phyloP scores from a whole-genome alignment of 2,329 filamentous ascomycete genomes.

The Tolypocladium paradoxum region DNA sequence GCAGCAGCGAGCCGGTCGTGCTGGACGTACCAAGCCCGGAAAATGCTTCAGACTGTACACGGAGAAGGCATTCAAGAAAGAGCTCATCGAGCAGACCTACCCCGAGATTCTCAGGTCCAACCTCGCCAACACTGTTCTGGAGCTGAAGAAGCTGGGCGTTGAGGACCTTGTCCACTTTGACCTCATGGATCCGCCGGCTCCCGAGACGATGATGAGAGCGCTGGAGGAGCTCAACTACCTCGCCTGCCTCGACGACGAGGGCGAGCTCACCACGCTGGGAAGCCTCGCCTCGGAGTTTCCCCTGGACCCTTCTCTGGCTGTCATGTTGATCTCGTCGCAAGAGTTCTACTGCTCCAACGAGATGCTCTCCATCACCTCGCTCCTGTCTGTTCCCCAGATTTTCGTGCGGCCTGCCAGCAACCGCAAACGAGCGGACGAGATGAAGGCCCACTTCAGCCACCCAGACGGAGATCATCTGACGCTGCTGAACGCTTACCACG shows the following conservation, averaged over 20 bases:
- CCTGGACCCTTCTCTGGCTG: slow-evolving; percentile 83
- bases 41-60: slow-evolving; percentile 98
- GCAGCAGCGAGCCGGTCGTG: slow-evolving; percentile 95
- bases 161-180: slow-evolving; percentile 97
- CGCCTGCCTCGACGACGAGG: slow-evolving; percentile 91
- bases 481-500: slow-evolving; percentile 94
- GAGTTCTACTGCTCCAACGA: slow-evolving; percentile 99
- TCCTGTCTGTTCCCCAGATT: slow-evolving; percentile 88
- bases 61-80: slow-evolving; percentile 91
- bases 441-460: slow-evolving; percentile 91
- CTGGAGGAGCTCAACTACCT: slow-evolving; percentile 97
- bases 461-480: slow-evolving; percentile 92
- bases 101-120: slow-evolving; percentile 94
- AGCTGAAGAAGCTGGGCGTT: slow-evolving; percentile 93
- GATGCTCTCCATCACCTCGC: slow-evolving; percentile 85
- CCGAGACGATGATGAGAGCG: slow-evolving; percentile 96
- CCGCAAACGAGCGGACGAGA: slow-evolving; percentile 88
- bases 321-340: slow-evolving; percentile 95
- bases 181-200: slow-evolving; percentile 94
- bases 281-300: slow-evolving; percentile 89
- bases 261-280: slow-evolving; percentile 79
- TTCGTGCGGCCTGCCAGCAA: slow-evolving; percentile 80
- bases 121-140: slow-evolving; percentile 84
- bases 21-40: slow-evolving; percentile 93
- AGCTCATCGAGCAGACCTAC: slow-evolving; percentile 94